Base-by-base conservation (phyloP, 1,284 basidiomycete genomes). In the Porogramme epimiltina region DNA sequence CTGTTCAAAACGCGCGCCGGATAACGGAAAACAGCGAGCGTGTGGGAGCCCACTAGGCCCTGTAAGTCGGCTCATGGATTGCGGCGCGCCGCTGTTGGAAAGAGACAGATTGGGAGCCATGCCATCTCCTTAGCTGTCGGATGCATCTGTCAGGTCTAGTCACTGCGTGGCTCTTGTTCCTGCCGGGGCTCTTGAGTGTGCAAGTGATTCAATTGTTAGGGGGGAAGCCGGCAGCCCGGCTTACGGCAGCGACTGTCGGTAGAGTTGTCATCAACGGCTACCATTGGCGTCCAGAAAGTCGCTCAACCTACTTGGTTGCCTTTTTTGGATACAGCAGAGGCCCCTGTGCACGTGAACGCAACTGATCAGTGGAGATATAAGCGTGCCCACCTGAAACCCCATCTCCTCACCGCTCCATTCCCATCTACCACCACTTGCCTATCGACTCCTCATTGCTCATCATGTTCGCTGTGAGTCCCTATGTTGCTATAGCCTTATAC, bases 401-500 rank as follows among this genome's bases (percentile, higher is more conserved):
- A 34, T 23, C 45, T 47, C 43, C 55, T 44, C 43, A 52, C 50
- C 44, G 45, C 31, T 20, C 22, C 48, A 18, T 49, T 43, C 39
- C 48, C 48, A 37, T 28, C 49, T 25, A 25, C 33, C 31, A 52
- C 41, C 49, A 46, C 47, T 46, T 42, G 31, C 20, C 20, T 19
- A 28, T 24, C 8, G 9, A 37, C 34, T 37, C 34, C 13, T 31
- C 28, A 31, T n/a, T n/a, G 28, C 10, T 5, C 48, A 55, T 28
- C 42, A 59, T 59, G 58, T 46, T 48, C 52, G 22, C 55, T 36
- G 58, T 59, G 47, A 49, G 58, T 59, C 6, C 8, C n/a, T 15
- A 31, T 31, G 28, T 6, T 31, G 13, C 28, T n/a, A n/a, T n/a
- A n/a, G n/a, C n/a, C n/a, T n/a, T 8, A 37, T 37, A 6, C 34